Evolutionary conservation across 441 rosid species (phyloP).

Genomic region (Populus tomentosa): DNA sequence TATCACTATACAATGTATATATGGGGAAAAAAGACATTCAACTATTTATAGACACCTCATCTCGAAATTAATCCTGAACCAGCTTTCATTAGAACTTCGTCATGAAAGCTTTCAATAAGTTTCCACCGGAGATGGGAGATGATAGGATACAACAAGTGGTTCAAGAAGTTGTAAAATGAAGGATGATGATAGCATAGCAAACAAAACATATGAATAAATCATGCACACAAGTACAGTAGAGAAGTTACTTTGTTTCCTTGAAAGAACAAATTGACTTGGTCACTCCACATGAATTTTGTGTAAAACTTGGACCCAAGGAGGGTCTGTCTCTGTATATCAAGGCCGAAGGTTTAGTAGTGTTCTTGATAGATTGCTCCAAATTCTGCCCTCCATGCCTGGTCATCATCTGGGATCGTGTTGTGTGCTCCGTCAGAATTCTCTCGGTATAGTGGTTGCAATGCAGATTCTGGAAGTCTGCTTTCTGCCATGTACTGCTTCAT

Average conservation of each 20-base stretch:
- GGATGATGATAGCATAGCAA: too few relatives aligned
- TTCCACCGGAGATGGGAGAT: too few relatives aligned
- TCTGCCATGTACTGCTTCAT: constrained; percentile 79
- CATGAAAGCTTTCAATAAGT: too few relatives aligned
- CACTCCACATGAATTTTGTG: background rate
- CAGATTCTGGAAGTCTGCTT: constrained; percentile 85
- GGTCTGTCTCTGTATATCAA: background rate
- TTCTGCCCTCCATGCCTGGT: constrained; percentile 86
- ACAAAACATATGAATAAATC: too few relatives aligned
- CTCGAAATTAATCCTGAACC: too few relatives aligned
- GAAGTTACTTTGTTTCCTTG: background rate
- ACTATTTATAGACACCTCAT: too few relatives aligned
- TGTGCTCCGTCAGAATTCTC: constrained; percentile 34
- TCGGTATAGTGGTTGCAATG: constrained; percentile 50
- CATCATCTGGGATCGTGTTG: constrained; percentile 38
- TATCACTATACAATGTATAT: too few relatives aligned
- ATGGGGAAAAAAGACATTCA: too few relatives aligned
- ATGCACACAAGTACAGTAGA: too few relatives aligned
- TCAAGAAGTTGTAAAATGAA: too few relatives aligned
- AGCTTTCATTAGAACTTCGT: too few relatives aligned
- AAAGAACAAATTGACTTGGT: constrained; percentile 10
- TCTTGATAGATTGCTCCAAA: constrained; percentile 74
- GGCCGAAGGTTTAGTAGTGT: constrained; percentile 34
- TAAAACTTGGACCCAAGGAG: background rate
- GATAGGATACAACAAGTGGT: too few relatives aligned